phyloP scores from a whole-genome alignment of 2,329 filamentous ascomycete species.

The Apiospora marii region DNA sequence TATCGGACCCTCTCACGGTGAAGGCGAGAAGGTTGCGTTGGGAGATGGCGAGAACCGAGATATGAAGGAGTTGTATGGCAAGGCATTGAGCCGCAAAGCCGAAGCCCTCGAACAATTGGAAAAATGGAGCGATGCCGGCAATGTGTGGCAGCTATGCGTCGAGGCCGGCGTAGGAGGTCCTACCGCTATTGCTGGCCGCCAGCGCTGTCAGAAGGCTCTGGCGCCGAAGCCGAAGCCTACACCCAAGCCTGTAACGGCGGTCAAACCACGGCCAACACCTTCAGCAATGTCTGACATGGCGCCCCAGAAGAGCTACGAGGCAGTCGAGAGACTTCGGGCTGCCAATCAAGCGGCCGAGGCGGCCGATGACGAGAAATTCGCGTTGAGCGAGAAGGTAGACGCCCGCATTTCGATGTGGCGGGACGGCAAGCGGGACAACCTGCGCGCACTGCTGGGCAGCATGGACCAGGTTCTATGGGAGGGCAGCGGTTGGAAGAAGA shows the following conservation, averaged over 20 bases:
- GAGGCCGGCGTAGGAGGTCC: slow-evolving; percentile 86
- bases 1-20: slow-evolving; percentile 81
- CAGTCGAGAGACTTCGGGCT: slow-evolving; percentile 81
- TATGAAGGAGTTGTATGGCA: slow-evolving; percentile 93
- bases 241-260: slow-evolving; percentile 44
- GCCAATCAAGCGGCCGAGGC: slow-evolving; percentile 87
- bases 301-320: slow-evolving; percentile 68
- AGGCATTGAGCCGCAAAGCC: slow-evolving; percentile 92
- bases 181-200: slow-evolving; percentile 83
- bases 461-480: slow-evolving; percentile 92
- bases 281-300: slow-evolving; percentile 49
- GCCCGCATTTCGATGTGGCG: slow-evolving; percentile 82
- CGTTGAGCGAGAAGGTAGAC: slow-evolving; percentile 85
- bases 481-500: slow-evolving; percentile 93
- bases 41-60: slow-evolving; percentile 73
- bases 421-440: slow-evolving; percentile 89
- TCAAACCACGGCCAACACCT: slow-evolving; percentile 53
- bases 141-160: slow-evolving; percentile 83
- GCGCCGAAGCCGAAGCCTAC: slow-evolving; percentile 67
- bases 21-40: slow-evolving; percentile 80
- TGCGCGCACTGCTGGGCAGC: slow-evolving; percentile 86
- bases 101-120: slow-evolving; percentile 96
- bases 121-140: slow-evolving; percentile 84
- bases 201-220: slow-evolving; percentile 88
- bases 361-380: slow-evolving; percentile 93